Evolutionary conservation across 139 green algal genomes (phyloP).

Genomic region (Micractinium sp.): DNA sequence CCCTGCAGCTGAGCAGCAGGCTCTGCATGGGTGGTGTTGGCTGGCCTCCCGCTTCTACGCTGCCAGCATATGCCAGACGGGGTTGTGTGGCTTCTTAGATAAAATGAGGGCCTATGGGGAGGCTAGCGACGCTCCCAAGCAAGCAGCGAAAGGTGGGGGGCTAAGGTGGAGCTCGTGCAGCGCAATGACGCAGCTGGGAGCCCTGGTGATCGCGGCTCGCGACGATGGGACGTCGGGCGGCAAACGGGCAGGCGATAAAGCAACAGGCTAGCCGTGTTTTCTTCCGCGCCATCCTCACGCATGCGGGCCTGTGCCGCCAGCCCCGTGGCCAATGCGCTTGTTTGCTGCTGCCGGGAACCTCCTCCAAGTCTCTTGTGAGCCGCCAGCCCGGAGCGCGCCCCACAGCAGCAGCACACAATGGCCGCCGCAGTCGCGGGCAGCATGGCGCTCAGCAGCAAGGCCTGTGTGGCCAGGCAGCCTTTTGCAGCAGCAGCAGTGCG

Average conservation of each 20-base stretch:
- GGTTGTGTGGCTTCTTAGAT: neutral
- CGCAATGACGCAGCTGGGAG: too few species aligned
- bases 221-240: too few species aligned
- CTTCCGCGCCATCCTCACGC: too few species aligned
- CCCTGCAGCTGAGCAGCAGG: neutral
- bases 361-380: neutral
- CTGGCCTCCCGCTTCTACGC: neutral
- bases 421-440: slow-evolving; percentile 2
- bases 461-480: slow-evolving; percentile 13
- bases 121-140: too few species aligned
- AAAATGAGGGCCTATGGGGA: too few species aligned
- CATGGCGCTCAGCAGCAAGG: slow-evolving; percentile 39
- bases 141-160: too few species aligned
- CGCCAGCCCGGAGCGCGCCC: neutral
- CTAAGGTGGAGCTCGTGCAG: too few species aligned
- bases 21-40: neutral
- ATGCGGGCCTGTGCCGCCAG: too few species aligned
- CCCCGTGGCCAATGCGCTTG: neutral
- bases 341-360: neutral
- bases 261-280: too few species aligned
- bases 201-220: too few species aligned
- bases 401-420: neutral
- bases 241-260: too few species aligned
- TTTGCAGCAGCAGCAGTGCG: slow-evolving; percentile 21
- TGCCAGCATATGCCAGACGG: neutral